A percentile compares a stretch with the other conserved stretches of the same genome.
phyloP scores from a whole-genome alignment of 2,329 filamentous ascomycete species.

The Cercospora sp. region DNA sequence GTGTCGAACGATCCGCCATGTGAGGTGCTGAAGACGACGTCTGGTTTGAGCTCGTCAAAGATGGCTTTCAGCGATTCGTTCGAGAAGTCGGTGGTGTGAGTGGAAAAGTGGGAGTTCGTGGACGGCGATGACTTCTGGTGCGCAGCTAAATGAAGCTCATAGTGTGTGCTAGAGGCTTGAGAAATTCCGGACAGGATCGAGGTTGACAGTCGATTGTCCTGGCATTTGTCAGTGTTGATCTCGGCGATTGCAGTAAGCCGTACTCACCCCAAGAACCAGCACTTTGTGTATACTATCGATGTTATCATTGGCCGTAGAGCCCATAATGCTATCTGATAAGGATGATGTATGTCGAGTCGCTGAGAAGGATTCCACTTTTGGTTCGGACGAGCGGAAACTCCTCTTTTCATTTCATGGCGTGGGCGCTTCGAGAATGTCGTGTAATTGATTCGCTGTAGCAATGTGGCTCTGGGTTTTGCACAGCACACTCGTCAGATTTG shows the following conservation, averaged over 20 bases:
- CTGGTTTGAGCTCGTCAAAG: constrained; percentile 24
- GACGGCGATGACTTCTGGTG: constrained; percentile 8
- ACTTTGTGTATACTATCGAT: constrained; percentile 17
- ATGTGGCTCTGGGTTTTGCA: not conserved
- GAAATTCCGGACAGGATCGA: constrained; percentile 22
- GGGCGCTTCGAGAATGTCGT: not conserved
- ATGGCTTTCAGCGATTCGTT: constrained; percentile 34
- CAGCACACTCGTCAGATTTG: not conserved
- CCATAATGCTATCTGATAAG: not conserved
- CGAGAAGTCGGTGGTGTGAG: constrained; percentile 37
- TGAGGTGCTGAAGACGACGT: constrained; percentile 34
- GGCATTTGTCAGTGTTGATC: constrained; percentile 2
- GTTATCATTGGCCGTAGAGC: not conserved
- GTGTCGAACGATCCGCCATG: constrained; percentile 30
- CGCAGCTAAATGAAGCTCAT: constrained; percentile 22
- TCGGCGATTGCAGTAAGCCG: not conserved
- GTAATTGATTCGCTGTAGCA: not conserved
- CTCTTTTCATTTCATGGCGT: not conserved
- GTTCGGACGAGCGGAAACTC: constrained; percentile 25
- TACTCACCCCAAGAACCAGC: constrained; percentile 27
- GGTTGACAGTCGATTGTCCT: constrained; percentile 27
- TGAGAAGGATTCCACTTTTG: not conserved
- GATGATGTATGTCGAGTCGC: not conserved
- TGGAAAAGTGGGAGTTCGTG: constrained; percentile 1
- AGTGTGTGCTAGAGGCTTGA: not conserved